Evolutionary conservation across 2,329 filamentous ascomycete species (phyloP).

Genomic region (Ceratocystis diversiconidia): DNA sequence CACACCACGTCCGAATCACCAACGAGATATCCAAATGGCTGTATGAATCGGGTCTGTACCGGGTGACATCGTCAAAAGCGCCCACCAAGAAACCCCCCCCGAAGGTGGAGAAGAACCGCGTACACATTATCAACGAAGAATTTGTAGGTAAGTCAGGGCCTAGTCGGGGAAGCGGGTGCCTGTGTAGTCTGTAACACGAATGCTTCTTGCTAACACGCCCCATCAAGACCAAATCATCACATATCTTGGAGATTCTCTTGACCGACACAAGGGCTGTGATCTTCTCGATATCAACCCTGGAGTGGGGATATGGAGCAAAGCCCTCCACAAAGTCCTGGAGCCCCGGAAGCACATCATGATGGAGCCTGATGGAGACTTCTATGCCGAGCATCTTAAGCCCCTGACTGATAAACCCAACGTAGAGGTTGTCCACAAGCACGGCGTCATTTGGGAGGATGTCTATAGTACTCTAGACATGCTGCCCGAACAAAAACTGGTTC

Average conservation of each 20-base stretch:
- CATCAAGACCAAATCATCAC: slow-evolving; percentile 50
- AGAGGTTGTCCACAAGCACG: slow-evolving; percentile 39
- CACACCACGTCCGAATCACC: background rate
- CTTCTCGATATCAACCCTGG: slow-evolving; percentile 81
- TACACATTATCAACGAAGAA: slow-evolving; percentile 39
- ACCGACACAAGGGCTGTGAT: slow-evolving; percentile 62
- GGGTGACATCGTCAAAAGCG: slow-evolving; percentile 3
- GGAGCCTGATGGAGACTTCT: slow-evolving; percentile 51
- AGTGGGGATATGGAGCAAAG: slow-evolving; percentile 60
- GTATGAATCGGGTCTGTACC: slow-evolving; percentile 12
- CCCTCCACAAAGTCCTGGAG: slow-evolving; percentile 58
- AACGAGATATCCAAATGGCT: slow-evolving; percentile 7
- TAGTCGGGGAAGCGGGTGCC: background rate
- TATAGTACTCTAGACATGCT: slow-evolving; percentile 37
- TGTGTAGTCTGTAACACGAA: background rate
- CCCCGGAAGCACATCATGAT: slow-evolving; percentile 74
- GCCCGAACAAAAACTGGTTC: slow-evolving; percentile 37
- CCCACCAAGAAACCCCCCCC: background rate
- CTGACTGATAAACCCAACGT: slow-evolving; percentile 38
- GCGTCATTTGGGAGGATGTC: slow-evolving; percentile 48
- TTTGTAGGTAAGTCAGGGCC: slow-evolving; percentile 33
- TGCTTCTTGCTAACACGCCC: background rate
- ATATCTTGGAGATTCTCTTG: slow-evolving; percentile 54
- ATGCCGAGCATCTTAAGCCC: slow-evolving; percentile 45
- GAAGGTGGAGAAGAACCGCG: slow-evolving; percentile 23